Evolutionary conservation across 73 alveolate species (phyloP), one percentile per base, ranked within the genome.

Genomic region (Paramecium biaurelia): DNA sequence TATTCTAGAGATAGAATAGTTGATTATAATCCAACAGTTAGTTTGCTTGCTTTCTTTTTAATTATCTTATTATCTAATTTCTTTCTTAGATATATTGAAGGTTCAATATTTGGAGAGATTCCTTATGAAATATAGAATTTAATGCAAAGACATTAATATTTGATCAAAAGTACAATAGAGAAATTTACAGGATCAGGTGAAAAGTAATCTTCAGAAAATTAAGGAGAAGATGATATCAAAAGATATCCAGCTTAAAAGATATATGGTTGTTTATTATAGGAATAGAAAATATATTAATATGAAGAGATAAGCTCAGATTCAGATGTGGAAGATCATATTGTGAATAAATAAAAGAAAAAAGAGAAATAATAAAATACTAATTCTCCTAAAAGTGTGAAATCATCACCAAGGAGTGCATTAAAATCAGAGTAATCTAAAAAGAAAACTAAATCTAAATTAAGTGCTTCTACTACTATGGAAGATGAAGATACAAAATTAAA

Each of bases 231-330:
- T 14, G 47, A 74, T 32, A 21, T 74, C 23, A 74, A 74, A 35
- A 28, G 59, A 74, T 74, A 35, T 74, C 87, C 58, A 15, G 35
- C 47, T n/a, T 20, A 35, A 30, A 74, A 74, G 38, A 74, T 74
- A 35, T 74, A 35, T 74, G 87, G 87, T 11, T 32, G 38, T 67
- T 67, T 67, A 67, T 14, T 26, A 67, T 30, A 24, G 9, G 84
- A 67, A 67, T 26, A 67, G 21, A 32, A 67, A 26, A 32, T 21
- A 1, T 4, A 7, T 12, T 67, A 67, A 67, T 67, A 67, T 14
- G 84, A 67, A 32, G 84, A 67, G 26, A 32, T 67, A 0, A 67
- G 84, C 15, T 67, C 84, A 30, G 84, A 67, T 67, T 67, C 84
- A 12, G 84, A 67, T 67, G 84, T 67, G 4, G 84, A 67, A 26